Evolutionary conservation across 306 rosid genomes (phyloP).

Genomic region (Trichosanthes truncata): DNA sequence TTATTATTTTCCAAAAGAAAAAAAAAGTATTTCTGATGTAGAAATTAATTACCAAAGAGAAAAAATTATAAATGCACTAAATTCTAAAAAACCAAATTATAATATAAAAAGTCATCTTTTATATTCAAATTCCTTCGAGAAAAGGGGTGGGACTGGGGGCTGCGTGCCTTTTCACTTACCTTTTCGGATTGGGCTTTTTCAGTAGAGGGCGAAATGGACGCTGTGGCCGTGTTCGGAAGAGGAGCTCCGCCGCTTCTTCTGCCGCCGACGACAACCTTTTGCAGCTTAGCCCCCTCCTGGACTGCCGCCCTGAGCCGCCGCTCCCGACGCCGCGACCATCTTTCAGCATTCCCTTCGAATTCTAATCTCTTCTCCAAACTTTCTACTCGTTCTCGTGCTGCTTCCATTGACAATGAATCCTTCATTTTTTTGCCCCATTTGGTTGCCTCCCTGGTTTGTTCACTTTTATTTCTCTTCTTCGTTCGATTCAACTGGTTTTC

Average conservation of each 20-base stretch:
- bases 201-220: constrained; percentile 33
- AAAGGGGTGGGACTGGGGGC: constrained; percentile 58
- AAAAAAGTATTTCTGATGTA: no score
- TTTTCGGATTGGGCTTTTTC: constrained; percentile 72
- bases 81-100: no score
- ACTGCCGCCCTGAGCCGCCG: constrained; percentile 9
- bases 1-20: no score
- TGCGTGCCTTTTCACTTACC: constrained; percentile 49
- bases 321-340: constrained; percentile 21
- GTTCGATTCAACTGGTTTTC: not conserved
- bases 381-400: constrained; percentile 26
- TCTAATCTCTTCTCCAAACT: constrained; percentile 44
- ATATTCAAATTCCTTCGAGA: not conserved
- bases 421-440: constrained; percentile 68
- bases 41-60: no score
- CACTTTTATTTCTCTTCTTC: not conserved
- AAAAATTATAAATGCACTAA: no score
- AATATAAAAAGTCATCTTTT: no score
- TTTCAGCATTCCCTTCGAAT: constrained; percentile 62
- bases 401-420: constrained; percentile 31
- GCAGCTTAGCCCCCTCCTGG: constrained; percentile 21
- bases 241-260: constrained; percentile 34
- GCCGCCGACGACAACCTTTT: constrained; percentile 16
- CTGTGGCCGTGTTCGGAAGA: constrained; percentile 44
- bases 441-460: constrained; percentile 65